These are phyloP conservation scores for Monilinia laxa DNA, from an alignment of 2,329 filamentous ascomycete genomes.

Conservation along the genomic window DNA sequence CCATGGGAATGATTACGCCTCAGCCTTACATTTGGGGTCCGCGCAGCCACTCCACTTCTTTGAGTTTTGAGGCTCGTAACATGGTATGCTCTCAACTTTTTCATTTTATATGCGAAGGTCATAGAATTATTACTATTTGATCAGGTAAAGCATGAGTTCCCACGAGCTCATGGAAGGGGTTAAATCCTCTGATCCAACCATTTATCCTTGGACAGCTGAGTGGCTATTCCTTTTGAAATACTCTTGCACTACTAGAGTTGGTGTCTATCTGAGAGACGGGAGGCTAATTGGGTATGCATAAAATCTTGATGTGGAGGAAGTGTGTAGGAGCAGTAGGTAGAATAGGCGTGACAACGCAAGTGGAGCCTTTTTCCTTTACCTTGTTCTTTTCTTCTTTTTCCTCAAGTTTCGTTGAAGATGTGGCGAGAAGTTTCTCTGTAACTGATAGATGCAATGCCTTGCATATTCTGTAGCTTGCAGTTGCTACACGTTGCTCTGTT, in stretches of 20 bases:
- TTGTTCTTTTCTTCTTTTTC: neutral
- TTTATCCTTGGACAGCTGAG: constrained; percentile 19
- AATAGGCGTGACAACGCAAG: constrained; percentile 3
- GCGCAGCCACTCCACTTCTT: neutral
- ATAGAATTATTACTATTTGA: neutral
- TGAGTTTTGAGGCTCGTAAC: neutral
- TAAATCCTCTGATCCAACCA: constrained; percentile 6
- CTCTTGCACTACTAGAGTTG: neutral
- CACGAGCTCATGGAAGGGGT: neutral
- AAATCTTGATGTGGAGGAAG: neutral
- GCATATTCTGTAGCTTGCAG: too few species aligned
- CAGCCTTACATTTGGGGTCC: constrained; percentile 12
- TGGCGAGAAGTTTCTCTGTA: neutral
- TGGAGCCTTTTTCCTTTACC: constrained; percentile 2
- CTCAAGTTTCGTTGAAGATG: neutral
- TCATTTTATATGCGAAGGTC: neutral
- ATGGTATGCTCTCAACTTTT: neutral
- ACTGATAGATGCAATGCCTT: neutral
- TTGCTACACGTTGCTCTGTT: neutral
- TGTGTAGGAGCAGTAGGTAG: neutral
- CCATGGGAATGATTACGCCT: neutral
- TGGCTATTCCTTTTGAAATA: neutral
- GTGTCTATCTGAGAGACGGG: neutral
- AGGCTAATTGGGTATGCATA: neutral
- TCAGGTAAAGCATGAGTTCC: constrained; percentile 1